Base-by-base conservation (phyloP, 2,329 filamentous ascomycete genomes). In the Xylaria sp. region DNA sequence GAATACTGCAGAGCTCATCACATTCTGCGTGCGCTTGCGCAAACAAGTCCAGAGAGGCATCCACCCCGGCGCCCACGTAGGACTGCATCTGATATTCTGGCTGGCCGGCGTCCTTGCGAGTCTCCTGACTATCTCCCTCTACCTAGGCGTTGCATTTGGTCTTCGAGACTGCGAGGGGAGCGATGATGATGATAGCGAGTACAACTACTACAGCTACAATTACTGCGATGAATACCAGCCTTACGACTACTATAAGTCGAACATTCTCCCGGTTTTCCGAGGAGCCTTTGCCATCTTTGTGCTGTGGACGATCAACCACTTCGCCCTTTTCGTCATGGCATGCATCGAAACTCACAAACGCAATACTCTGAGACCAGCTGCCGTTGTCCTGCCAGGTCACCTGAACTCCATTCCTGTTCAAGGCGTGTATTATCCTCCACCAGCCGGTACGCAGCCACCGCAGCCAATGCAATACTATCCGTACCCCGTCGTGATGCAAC, bases 271-370 rank as follows among this genome's bases (percentile, higher is more conserved):
- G 0, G 62, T 68, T 90, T 89, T 54, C 75, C 74, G 70, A 41
- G 73, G 74, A 34, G 39, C 98, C 34, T 85, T 97, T 73, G 88
- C 91, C 4, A 92, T 98, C 76, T 88, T 93, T 41, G 91, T 89
- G 28, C 82, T 91, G 50, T 92, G 94, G 0, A 88, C 94, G 74
- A 84, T 98, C 65, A 86, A 94, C 41, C 96, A 98, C 76, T 88
- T 98, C 73, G 86, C 89, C 52, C 98, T 96, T 6, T 95, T 94
- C 81, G 90, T 78, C 12, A 44, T 78, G 28, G 77, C 76, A 18
- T 79, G 77, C 69, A 73, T 78, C 69, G 77, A 79, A 39, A 78
- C 77, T 9, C 73, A 78, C 52, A 76, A 71, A 64, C 76, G 76
- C 25, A 79, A 79, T 61, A 10, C 57, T 12, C 18, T 75, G 44